Evolutionary conservation across 23 red algal genomes (phyloP), one percentile per base, ranked within the genome.

Genomic region (Chondrus crispus): DNA sequence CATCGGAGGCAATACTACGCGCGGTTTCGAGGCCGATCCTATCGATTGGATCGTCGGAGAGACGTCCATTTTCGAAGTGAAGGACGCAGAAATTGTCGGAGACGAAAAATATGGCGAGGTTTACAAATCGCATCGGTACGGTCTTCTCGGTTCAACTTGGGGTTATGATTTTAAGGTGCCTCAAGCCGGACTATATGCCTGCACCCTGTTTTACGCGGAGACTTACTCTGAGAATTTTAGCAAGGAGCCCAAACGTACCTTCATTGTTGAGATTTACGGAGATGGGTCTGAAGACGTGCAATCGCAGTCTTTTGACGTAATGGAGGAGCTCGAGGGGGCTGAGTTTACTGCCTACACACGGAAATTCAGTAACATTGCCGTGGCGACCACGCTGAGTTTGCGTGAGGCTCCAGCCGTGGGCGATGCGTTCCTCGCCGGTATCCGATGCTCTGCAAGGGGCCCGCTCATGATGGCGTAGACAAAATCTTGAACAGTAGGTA

Each of bases 201-300:
- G 84, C 66, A 68, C 84, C 16, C 70, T 88, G 28, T 63, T 74
- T 39, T 88, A 68, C 66, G 84, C 84, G 37, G 84, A 88, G 40
- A 88, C 70, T 20, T 62, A 55, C 49, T 39, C 84, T 26, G 68
- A 39, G 20, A 74, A 30, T 19, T 88, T 88, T 73, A 26, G 19
- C 38, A 47, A 53, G 8, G 84, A 63, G 22, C 54, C 84, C 20
- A 66, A 66, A 22, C 62, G 84, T 28, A 63, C 66, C 13, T 88
- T 88, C 47, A 63, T 50, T 5, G 45, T 88, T 46, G 63, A 70
- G 22, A 63, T 88, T 63, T 53, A 38, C 22, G 84, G 84, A 35
- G 74, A 90, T 46, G 33, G 28, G 46, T 7, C 66, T 54, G 13
- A 29, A 46, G 70, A 74, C 54, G 46, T 73, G 50, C 60, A 66